phyloP scores from a whole-genome alignment of 331 rosid species.

The Acacia pycnantha region DNA sequence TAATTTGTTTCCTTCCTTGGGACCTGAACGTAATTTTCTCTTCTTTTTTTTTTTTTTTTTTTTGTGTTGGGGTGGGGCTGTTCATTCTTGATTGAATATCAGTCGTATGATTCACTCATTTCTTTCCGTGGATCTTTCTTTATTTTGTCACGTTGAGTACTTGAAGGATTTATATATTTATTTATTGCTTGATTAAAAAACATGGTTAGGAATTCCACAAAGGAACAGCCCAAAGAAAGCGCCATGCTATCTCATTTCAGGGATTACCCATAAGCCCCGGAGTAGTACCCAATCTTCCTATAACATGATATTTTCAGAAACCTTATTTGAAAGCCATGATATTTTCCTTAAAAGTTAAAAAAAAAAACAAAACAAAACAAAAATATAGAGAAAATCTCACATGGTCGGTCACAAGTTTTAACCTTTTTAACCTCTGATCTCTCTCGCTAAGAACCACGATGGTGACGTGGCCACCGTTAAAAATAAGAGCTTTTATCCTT shows the following conservation, averaged over 20 bases:
- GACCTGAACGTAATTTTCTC: no score
- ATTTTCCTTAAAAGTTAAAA: neutral
- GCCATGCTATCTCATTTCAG: neutral
- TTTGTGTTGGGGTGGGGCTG: no score
- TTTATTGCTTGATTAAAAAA: neutral
- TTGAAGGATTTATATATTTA: neutral
- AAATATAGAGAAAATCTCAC: neutral
- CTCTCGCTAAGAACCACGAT: neutral
- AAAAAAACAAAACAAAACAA: neutral
- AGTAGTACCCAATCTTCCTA: neutral
- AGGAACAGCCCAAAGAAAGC: neutral
- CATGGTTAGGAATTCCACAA: neutral
- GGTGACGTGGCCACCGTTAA: conserved; percentile 4
- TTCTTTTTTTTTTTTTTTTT: no score
- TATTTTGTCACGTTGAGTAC: neutral
- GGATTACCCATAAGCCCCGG: neutral
- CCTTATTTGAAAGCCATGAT: neutral
- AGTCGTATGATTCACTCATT: neutral
- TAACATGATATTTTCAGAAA: neutral
- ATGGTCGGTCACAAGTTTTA: neutral
- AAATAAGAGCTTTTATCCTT: neutral
- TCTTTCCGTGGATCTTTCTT: neutral
- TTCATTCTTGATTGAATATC: neutral
- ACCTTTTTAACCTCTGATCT: neutral
- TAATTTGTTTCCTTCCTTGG: no score